A percentile compares a stretch with the other conserved stretches of the same genome.
Conservation (phyloP, 306 rosid genomes). For the Canavalia gladiata region DNA sequence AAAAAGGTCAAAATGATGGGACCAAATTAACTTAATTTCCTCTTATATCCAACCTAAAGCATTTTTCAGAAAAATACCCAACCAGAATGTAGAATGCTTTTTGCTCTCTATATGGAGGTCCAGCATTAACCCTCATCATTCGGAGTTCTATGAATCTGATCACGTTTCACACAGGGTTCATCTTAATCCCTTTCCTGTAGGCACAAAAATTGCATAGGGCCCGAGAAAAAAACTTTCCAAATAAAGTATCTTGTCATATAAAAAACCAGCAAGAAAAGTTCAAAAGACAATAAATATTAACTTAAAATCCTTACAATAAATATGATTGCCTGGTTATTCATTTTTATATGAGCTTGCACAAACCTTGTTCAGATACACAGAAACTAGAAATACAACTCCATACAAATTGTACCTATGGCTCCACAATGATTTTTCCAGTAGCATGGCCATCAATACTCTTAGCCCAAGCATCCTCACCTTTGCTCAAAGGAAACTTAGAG, state of each 20-base stretch:
- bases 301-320: slow-evolving; percentile 18
- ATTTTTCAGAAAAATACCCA: slow-evolving; percentile 13
- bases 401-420: slow-evolving; percentile 51
- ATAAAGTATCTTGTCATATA: slow-evolving; percentile 26
- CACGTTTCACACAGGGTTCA: neutral
- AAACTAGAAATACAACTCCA: slow-evolving; percentile 34
- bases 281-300: neutral
- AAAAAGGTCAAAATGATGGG: neutral
- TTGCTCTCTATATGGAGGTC: slow-evolving; percentile 7
- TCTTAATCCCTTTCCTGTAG: neutral
- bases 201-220: neutral
- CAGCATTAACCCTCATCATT: neutral
- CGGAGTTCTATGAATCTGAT: neutral
- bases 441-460: slow-evolving; percentile 72
- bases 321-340: slow-evolving; percentile 23
- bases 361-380: slow-evolving; percentile 9
- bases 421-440: slow-evolving; percentile 77
- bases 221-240: neutral
- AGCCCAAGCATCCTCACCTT: slow-evolving; percentile 85
- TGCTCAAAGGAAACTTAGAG: slow-evolving; percentile 66
- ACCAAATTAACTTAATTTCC: neutral
- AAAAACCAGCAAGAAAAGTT: slow-evolving; percentile 26
- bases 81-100: slow-evolving; percentile 2
- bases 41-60: neutral
- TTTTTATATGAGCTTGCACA: slow-evolving; percentile 6